Base-by-base conservation (phyloP, 2,329 filamentous ascomycete species). In the Teratosphaeria nubilosa region DNA sequence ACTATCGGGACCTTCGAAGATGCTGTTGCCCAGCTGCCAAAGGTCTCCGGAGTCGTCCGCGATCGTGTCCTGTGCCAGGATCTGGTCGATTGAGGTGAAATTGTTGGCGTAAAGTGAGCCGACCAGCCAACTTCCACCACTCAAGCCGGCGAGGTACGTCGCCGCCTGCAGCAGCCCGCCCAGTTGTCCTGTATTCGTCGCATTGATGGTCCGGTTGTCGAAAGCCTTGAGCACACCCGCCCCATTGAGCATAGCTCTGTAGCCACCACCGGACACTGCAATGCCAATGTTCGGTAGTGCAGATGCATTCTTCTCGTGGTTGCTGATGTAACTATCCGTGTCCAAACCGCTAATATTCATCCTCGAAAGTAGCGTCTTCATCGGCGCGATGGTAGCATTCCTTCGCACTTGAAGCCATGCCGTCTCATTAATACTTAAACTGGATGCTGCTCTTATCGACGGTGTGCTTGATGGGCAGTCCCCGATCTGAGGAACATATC, bases 161-260 rank as follows among this genome's bases (percentile, higher is more conserved):
- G 88, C 75, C 2, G 87, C 81, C 75, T 96, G 91, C 61, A 96
- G 76, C 62, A 95, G 75, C 3, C 91, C 91, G 55, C 90, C 88
- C 25, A 96, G 77, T 53, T 90, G 87, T 3, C 88, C 88, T 3
- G 75, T 67, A 7, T 67, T 74, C 0, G 83, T 87, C 2, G 85
- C 77, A 57, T 83, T 82, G 0, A 77, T 70, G 0, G 87, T 91
- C 22, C 91, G 82, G 65, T 74, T 82, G 71, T 96, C 91, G 64
- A 90, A 91, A 0, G 90, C 91, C 31, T 87, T 82, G 16, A 95
- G 66, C 51, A 86, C 86, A 60, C 91, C 91, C 16, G 86, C 91
- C 41, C 89, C 90, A 68, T 88, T 92, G 76, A 91, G 78, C 76
- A 95, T 78, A n/a, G 91, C 90, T 58, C 91, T 81, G 71, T 94